These are phyloP conservation scores for Salmacisia buchloeana DNA, from an alignment of 1,284 basidiomycete species.

Conservation along the genomic window DNA sequence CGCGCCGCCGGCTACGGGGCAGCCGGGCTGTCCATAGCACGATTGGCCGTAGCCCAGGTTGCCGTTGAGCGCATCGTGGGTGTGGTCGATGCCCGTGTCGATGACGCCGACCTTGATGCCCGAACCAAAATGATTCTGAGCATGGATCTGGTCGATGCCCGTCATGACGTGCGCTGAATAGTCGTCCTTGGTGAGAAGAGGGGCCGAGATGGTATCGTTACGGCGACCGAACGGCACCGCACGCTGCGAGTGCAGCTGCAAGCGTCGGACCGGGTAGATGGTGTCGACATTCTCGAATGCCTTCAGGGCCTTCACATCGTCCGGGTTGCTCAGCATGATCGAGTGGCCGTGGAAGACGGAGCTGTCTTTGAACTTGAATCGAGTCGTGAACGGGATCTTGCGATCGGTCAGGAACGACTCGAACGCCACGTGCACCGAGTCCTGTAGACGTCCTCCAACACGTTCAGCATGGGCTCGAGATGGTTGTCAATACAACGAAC, in stretches of 20 bases:
- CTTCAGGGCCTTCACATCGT: not conserved
- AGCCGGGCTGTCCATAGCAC: conserved; percentile 29
- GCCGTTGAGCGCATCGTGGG: conserved; percentile 61
- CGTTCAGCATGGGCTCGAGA: not conserved
- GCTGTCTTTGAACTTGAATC: not conserved
- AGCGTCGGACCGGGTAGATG: not conserved
- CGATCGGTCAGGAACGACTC: not conserved
- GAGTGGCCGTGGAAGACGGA: not conserved
- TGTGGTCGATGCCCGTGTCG: conserved; percentile 58
- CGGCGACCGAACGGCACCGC: too few species aligned
- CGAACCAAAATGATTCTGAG: conserved; percentile 56
- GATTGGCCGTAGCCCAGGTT: conserved; percentile 29
- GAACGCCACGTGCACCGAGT: too few species aligned
- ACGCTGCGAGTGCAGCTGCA: not conserved
- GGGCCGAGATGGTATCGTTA: not conserved
- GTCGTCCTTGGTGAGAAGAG: conserved; percentile 16
- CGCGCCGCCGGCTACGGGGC: conserved; percentile 26
- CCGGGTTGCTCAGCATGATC: not conserved
- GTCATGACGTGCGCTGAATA: conserved; percentile 34
- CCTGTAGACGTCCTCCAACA: too few species aligned
- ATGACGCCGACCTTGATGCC: conserved; percentile 59
- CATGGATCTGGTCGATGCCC: conserved; percentile 58
- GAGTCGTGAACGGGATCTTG: not conserved
- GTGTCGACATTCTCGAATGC: not conserved
- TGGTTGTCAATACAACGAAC: not conserved